phyloP scores from a whole-genome alignment of 441 rosid species.

The Erodium moschatum region DNA sequence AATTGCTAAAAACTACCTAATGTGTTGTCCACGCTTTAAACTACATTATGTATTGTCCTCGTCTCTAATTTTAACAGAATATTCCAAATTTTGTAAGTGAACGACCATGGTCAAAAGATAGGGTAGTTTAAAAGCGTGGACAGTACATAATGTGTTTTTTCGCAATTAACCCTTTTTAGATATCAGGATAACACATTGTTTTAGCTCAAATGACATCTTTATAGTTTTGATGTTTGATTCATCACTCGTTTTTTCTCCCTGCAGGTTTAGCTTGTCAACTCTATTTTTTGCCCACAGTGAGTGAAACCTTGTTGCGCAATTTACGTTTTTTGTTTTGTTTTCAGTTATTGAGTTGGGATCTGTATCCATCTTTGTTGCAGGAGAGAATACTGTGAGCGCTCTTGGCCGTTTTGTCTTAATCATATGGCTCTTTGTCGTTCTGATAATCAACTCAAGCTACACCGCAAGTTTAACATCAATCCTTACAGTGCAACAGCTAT shows the following conservation, averaged over 20 bases:
- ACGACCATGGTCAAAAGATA: too few species aligned
- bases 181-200: neutral
- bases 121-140: too few species aligned
- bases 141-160: too few species aligned
- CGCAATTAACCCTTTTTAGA: too few species aligned
- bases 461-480: slow-evolving; percentile 47
- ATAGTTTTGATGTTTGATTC: slow-evolving; percentile 21
- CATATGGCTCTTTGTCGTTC: slow-evolving; percentile 87
- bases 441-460: slow-evolving; percentile 84
- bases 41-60: too few species aligned
- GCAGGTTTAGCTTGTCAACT: slow-evolving; percentile 95
- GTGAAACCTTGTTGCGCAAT: slow-evolving; percentile 22
- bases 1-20: too few species aligned
- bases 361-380: slow-evolving; percentile 36
- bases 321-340: slow-evolving; percentile 10
- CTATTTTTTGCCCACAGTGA: slow-evolving; percentile 84
- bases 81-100: too few species aligned
- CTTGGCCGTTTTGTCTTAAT: slow-evolving; percentile 74
- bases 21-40: too few species aligned
- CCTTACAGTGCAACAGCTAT: slow-evolving; percentile 49
- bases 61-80: too few species aligned
- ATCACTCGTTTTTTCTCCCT: slow-evolving; percentile 13
- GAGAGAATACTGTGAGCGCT: slow-evolving; percentile 70
- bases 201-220: slow-evolving; percentile 2
- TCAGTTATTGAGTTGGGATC: slow-evolving; percentile 18